Base-by-base conservation (phyloP, 2,329 filamentous ascomycete genomes). In the Fusarium solani-melongenae region DNA sequence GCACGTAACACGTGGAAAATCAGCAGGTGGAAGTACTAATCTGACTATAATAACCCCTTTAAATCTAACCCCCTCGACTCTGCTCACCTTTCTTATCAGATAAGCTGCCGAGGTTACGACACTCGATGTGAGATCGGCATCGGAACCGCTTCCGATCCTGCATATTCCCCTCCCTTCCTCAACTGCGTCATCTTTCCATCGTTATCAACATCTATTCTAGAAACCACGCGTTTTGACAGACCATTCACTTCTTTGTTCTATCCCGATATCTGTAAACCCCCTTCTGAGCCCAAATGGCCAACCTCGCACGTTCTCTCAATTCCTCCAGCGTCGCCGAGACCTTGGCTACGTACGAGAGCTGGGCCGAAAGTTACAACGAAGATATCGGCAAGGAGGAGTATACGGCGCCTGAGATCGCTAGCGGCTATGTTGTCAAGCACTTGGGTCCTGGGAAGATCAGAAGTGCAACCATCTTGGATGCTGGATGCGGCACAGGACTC, bases 401-500 rank as follows among this genome's bases (percentile, higher is more conserved):
- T 77, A n/a, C 84, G 78, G 76, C 85, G 74, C 85, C 85, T 75
- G 22, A 66, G 39, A 34, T 80, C 29, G 73, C 82, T 60, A 46
- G 82, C 72, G 72, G 80, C 72, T 33, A 79, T 61, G 55, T 56
- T 5, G 3, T 77, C 68, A 7, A 77, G 12, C 31, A 61, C 70
- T 33, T 79, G 11, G 59, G 41, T 78, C 8, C 66, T 17, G 17
- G 20, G 9, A 39, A 38, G 5, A 49, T 74, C 3, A 36, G n/a
- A 4, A 24, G 22, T 0, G 60, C 44, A 2, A 63, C 63, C 14
- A 84, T 88, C 41, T 80, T 87, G 0, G 87, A 88, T 64, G 86
- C 86, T 15, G 87, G 87, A 11, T 88, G 87, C 62, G 87, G 87
- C 6, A 88, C 86, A 0, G 87, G 87, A 0, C 82, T 88, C 6